These are phyloP conservation scores for Neurospora sp. DNA, from an alignment of 495 filamentous ascomycete species.

Conservation along the genomic window DNA sequence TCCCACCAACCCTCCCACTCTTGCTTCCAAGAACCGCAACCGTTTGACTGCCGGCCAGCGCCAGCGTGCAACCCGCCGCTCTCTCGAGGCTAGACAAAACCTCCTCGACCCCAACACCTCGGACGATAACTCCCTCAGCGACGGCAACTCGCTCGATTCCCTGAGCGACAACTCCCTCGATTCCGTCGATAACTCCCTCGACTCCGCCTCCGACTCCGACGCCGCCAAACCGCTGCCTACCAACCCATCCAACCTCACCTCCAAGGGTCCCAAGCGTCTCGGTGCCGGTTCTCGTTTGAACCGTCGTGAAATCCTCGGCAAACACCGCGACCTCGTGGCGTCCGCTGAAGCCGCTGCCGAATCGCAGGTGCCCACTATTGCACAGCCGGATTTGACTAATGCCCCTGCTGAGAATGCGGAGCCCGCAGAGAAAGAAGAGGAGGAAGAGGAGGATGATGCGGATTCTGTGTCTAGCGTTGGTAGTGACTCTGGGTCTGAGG, in stretches of 20 bases:
- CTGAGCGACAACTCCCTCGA: neutral
- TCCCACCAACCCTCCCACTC: neutral
- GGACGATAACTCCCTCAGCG: neutral
- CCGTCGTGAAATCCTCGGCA: neutral
- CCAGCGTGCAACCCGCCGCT: neutral
- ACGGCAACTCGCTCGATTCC: neutral
- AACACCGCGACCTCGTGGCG: neutral
- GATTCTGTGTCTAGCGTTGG: neutral
- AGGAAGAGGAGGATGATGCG: neutral
- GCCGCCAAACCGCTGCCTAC: neutral
- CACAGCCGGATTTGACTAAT: neutral
- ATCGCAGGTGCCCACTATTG: neutral
- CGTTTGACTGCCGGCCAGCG: neutral
- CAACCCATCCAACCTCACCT: neutral
- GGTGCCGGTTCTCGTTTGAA: too few species aligned
- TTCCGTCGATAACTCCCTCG: neutral
- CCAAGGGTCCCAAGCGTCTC: neutral
- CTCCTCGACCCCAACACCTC: neutral
- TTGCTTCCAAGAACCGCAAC: neutral
- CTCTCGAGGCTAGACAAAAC: neutral
- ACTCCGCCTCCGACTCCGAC: neutral
- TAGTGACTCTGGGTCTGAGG: neutral
- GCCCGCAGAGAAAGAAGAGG: neutral
- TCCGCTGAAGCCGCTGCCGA: neutral
- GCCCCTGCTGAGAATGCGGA: neutral